Percentiles rank a stretch among this genome's conserved stretches.
phyloP scores from a whole-genome alignment of 176 grass and related monocot genomes.

The Tuctoria greenei region DNA sequence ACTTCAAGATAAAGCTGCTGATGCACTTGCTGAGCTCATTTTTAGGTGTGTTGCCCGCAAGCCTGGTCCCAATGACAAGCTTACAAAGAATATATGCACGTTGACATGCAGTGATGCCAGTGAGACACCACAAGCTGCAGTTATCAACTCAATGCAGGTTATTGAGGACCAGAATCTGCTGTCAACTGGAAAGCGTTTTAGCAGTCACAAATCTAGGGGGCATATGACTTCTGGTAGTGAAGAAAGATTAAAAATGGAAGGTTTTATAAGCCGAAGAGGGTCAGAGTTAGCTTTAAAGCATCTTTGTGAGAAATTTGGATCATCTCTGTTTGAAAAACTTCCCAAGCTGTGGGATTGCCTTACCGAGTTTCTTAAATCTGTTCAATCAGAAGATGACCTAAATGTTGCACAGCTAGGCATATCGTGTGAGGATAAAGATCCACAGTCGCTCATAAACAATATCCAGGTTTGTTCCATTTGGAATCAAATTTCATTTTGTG shows the following conservation, averaged over 20 bases:
- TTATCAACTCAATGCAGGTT: constrained; percentile 90
- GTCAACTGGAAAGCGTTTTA: constrained; percentile 64
- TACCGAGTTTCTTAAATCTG: constrained; percentile 82
- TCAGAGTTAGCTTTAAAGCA: constrained; percentile 91
- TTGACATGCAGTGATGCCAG: constrained; percentile 72
- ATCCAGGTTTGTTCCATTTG: constrained; percentile 73
- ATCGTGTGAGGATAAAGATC: constrained; percentile 79
- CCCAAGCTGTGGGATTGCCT: constrained; percentile 95
- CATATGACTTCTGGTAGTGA: constrained; percentile 52
- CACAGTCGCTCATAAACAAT: constrained; percentile 92
- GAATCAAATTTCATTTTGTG: constrained; percentile 3
- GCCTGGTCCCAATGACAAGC: constrained; percentile 93
- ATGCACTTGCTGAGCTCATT: constrained; percentile 93
- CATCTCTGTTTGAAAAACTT: constrained; percentile 84
- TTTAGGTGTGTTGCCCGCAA: constrained; percentile 92
- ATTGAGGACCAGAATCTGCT: constrained; percentile 92
- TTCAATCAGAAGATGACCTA: constrained; percentile 47
- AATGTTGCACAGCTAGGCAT: constrained; percentile 59
- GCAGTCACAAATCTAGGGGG: constrained; percentile 58
- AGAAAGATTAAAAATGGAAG: constrained; percentile 79
- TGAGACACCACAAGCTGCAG: constrained; percentile 86
- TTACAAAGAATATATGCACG: constrained; percentile 93
- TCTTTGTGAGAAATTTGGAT: constrained; percentile 87
- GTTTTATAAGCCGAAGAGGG: constrained; percentile 84
- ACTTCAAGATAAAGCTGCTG: constrained; percentile 94